These are phyloP conservation scores for Cercospora nicotianae DNA, from an alignment of 2,329 filamentous ascomycete genomes.

Conservation along the genomic window DNA sequence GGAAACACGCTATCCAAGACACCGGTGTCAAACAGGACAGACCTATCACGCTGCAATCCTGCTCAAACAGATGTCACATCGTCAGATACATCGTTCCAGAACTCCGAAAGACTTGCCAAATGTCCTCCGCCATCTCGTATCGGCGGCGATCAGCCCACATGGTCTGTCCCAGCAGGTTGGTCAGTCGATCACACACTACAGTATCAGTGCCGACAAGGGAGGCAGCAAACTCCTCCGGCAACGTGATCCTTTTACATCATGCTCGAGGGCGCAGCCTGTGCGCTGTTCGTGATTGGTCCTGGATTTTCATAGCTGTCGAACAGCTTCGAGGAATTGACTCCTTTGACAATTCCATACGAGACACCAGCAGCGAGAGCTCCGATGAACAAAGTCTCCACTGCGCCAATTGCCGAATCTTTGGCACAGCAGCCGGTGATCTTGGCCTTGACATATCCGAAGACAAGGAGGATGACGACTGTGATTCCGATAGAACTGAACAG, in stretches of 20 bases:
- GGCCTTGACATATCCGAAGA: constrained; percentile 55
- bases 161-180: neutral
- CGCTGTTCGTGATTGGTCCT: constrained; percentile 1
- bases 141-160: neutral
- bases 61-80: constrained; percentile 1
- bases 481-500: constrained; percentile 55
- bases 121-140: neutral
- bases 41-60: neutral
- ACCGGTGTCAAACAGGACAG: constrained; percentile 6
- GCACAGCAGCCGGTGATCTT: constrained; percentile 34
- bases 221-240: neutral
- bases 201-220: neutral
- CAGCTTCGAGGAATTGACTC: constrained; percentile 26
- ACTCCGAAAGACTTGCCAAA: neutral
- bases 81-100: neutral
- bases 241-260: neutral
- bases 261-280: neutral
- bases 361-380: constrained; percentile 41
- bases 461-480: constrained; percentile 50
- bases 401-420: constrained; percentile 34
- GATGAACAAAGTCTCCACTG: constrained; percentile 40
- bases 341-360: constrained; percentile 44
- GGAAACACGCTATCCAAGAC: neutral
- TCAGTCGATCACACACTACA: neutral
- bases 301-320: constrained; percentile 2